Evolutionary conservation across 2,329 filamentous ascomycete genomes (phyloP), one percentile per base, ranked within the genome.

Genomic region (Colletotrichum navitas): DNA sequence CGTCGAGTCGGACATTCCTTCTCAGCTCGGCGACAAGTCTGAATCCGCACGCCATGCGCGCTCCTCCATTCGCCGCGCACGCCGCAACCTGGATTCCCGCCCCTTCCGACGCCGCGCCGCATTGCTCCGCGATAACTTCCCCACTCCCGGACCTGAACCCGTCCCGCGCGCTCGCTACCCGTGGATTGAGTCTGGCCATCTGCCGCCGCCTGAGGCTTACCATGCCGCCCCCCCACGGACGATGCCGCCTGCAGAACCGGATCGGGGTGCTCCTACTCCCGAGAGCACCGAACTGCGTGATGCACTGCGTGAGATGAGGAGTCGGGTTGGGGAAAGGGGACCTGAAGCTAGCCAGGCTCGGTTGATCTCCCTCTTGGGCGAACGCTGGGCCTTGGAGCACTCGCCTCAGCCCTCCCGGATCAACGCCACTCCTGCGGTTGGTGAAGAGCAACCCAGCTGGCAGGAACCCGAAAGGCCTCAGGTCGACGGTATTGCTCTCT

Each of bases 1-100:
- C 43, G 81, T 84, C 74, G 82, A 85, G 74, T 84, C 84, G 59
- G 83, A 85, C 72, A 66, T 84, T 55, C 75, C 79, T 18, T 74
- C 78, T 58, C 84, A 83, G 73, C 64, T 80, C 43, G 73, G 79
- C 34, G 74, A 79, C 71, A 73, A 73, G 52, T 71, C 76, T 14
- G 43, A 73, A 34, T 73, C 76, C 51, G 71, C 76, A 5, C 72
- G 76, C 43, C 74, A 75, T 49, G 74, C 79, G 55, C 83, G 83
- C 60, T 81, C 83, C 14, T 76, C 80, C n/a, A 85, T 85, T 49
- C 81, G 83, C 60, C 83, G 82, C 66, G 63, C 74, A 29, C 77
- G 75, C 65, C 82, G 81, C 18, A 72, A 80, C 34, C 76, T 78
- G 32, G 81, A 83, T 39, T 77, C 77, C 8, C 77, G 79, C 16